Base-by-base conservation (phyloP, 2,329 filamentous ascomycete species). In the Blumeriella jaapii region DNA sequence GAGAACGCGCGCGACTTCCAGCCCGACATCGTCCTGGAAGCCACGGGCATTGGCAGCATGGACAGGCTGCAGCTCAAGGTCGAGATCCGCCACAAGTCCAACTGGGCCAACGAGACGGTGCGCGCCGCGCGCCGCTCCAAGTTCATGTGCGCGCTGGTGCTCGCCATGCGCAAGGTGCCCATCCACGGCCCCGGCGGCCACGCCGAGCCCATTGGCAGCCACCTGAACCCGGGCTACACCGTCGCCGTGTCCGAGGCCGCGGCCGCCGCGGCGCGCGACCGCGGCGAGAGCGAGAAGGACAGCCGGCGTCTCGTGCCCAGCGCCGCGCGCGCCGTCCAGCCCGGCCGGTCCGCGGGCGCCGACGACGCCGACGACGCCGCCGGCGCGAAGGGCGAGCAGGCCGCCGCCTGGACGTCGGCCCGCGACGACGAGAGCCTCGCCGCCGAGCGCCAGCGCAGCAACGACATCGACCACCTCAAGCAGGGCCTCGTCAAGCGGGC, bases 1-100 rank as follows among this genome's bases (percentile, higher is more conserved):
- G 85, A 93, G 15, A 96, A 96, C 61, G 72, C 69, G 40, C 80
- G 91, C 51, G 91, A 98, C 59, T 98, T 94, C 71, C 78, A 86
- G 58, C 74, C 79, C 2, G 83, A 94, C 36, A 67, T 96, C 34
- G 70, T 76, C 41, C 74, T 96, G 38, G 76, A 84, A 48, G 74
- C 95, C 11, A 68, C 73, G 16, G 76, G 83, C 36, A 76, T 96
- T 20, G 81, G 79, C 25, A 80, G 87, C 52, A 76, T 93, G 64
- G 83, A 93, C 60, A 94, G 94, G 63, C 67, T 96, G 32, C 71
- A 82, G 49, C 72, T 98, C 36, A 76, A 77, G 50, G 68, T 95
- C 24, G 78, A 82, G 50, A 86, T 95, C 54, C 77, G 81, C 53
- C 86, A 96, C 68, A 96, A 96, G 63, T 84, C 79, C 39, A 91